A percentile compares a stretch with the other conserved stretches of the same genome.
These are phyloP conservation scores for Anthracocystis walkeri DNA, from an alignment of 1,284 basidiomycete genomes.

Conservation along the genomic window DNA sequence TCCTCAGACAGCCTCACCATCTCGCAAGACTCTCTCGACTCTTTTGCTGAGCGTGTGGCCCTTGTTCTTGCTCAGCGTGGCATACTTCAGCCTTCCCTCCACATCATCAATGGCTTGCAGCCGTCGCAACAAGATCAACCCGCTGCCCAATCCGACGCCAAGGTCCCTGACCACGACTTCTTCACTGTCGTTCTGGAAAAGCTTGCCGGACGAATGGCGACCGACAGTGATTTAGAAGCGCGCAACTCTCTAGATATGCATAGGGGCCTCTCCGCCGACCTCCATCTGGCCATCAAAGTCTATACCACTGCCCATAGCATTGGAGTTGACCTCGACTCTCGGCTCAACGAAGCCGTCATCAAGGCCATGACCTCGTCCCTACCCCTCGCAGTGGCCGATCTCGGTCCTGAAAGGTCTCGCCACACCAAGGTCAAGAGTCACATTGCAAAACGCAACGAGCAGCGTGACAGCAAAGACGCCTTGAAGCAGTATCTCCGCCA, in stretches of 20 bases:
- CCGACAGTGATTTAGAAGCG: neutral
- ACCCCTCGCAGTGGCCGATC: constrained; percentile 22
- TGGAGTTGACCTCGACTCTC: constrained; percentile 25
- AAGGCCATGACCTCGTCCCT: constrained; percentile 25
- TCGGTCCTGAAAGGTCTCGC: constrained; percentile 18
- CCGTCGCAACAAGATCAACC: neutral
- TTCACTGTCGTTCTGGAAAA: constrained; percentile 29
- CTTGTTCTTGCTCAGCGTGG: constrained; percentile 44
- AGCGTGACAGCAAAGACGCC: constrained; percentile 25
- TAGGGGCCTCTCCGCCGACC: constrained; percentile 25
- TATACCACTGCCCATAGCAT: constrained; percentile 21
- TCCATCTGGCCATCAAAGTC: constrained; percentile 28
- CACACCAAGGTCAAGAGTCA: constrained; percentile 22
- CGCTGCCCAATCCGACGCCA: neutral
- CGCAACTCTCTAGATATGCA: constrained; percentile 26
- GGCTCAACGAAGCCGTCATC: constrained; percentile 32
- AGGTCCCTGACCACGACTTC: constrained; percentile 37
- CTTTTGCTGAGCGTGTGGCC: constrained; percentile 39
- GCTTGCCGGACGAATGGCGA: constrained; percentile 26
- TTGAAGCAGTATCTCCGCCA: constrained; percentile 33
- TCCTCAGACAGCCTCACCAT: constrained; percentile 10
- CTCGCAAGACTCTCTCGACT: constrained; percentile 24
- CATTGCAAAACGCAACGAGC: constrained; percentile 32
- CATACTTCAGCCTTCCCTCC: constrained; percentile 33
- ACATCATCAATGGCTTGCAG: constrained; percentile 27